Conservation (phyloP, 1,284 basidiomycete genomes). For the Ustilago bromivora region DNA sequence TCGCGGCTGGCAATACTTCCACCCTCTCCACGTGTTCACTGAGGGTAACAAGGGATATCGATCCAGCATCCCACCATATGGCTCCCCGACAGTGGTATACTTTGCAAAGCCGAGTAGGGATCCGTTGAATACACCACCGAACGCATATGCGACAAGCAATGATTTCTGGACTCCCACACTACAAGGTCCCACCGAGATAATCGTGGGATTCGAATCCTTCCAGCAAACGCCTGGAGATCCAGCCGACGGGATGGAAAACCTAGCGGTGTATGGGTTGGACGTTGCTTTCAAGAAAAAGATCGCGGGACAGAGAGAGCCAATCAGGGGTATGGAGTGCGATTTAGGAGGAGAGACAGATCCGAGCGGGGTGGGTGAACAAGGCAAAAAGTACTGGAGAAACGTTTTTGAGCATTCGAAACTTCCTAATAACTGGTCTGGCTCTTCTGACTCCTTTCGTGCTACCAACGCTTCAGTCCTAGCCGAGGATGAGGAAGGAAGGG, state of each 20-base stretch:
- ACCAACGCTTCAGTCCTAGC: background rate
- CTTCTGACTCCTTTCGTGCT: constrained; percentile 1
- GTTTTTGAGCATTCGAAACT: constrained; percentile 61
- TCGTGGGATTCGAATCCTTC: constrained; percentile 57
- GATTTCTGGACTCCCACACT: constrained; percentile 54
- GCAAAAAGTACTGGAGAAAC: constrained; percentile 29
- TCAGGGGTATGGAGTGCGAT: constrained; percentile 45
- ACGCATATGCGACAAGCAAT: constrained; percentile 49
- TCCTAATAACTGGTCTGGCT: constrained; percentile 37
- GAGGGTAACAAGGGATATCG: constrained; percentile 45
- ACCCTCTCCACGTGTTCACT: constrained; percentile 56
- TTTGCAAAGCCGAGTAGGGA: constrained; percentile 49
- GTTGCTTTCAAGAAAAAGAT: constrained; percentile 43
- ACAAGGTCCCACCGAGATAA: constrained; percentile 48
- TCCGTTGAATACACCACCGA: constrained; percentile 41
- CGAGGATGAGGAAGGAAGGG: background rate
- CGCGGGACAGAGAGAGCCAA: constrained; percentile 28
- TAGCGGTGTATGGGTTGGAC: constrained; percentile 56
- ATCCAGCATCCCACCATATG: constrained; percentile 48
- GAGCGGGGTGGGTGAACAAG: constrained; percentile 16
- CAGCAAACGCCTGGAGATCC: constrained; percentile 57
- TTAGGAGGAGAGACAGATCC: constrained; percentile 44
- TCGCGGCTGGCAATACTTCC: constrained; percentile 58
- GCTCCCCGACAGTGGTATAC: constrained; percentile 51
- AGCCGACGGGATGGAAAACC: constrained; percentile 59